These are phyloP conservation scores for Dactylellina cionopaga DNA, from an alignment of 2,329 filamentous ascomycete genomes.

Conservation along the genomic window DNA sequence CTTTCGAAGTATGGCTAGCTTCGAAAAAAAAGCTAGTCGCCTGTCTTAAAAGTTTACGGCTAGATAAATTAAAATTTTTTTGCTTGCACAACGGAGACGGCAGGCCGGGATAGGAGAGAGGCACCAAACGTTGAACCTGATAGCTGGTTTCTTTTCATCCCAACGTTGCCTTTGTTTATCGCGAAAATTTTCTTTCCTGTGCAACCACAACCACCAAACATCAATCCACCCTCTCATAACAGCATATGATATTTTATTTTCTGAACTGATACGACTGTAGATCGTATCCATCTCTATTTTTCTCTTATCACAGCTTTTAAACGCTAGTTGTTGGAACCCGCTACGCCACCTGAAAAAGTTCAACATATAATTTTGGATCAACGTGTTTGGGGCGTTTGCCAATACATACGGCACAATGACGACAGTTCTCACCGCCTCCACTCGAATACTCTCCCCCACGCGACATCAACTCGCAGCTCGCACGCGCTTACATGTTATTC, in stretches of 20 bases:
- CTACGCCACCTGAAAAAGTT: not conserved
- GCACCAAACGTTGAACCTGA: slow-evolving; percentile 26
- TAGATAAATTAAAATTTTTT: not conserved
- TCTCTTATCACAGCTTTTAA: too few species aligned
- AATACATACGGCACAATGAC: slow-evolving; percentile 31
- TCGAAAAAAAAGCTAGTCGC: slow-evolving; percentile 19
- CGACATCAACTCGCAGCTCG: slow-evolving; percentile 33
- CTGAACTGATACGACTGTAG: not conserved
- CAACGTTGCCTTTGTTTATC: slow-evolving; percentile 34
- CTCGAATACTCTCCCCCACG: slow-evolving; percentile 27
- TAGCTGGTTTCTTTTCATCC: slow-evolving; percentile 33
- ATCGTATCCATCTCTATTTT: too few species aligned
- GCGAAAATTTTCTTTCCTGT: slow-evolving; percentile 25
- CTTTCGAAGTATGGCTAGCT: not conserved
- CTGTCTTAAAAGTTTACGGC: slow-evolving; percentile 12
- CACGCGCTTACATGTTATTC: not conserved
- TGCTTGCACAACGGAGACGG: slow-evolving; percentile 10
- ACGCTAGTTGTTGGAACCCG: not conserved
- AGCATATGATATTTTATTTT: not conserved
- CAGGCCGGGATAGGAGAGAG: not conserved
- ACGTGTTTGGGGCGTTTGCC: slow-evolving; percentile 36
- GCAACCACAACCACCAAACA: slow-evolving; percentile 15
- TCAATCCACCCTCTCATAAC: not conserved
- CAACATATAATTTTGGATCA: not conserved
- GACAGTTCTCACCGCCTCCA: slow-evolving; percentile 38